Evolutionary conservation across 116 monocot genomes (phyloP).

Genomic region (Posidonia oceanica): DNA sequence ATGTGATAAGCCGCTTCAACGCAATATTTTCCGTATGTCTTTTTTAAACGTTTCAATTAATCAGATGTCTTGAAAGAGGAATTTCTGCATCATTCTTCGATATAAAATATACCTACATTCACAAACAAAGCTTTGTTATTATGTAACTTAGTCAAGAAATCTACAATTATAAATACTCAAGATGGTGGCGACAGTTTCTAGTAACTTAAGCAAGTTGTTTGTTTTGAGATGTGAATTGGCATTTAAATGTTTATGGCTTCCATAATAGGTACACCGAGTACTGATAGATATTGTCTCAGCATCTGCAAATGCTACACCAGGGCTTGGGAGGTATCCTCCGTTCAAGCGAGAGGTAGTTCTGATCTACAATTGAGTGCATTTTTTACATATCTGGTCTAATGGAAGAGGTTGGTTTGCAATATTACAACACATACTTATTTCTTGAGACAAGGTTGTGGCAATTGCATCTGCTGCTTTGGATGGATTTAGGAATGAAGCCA

Average conservation of each 20-base stretch:
- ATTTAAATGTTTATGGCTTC: background rate
- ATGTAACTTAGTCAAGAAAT: no score
- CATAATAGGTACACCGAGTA: conserved; percentile 77
- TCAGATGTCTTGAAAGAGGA: no score
- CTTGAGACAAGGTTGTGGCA: conserved; percentile 53
- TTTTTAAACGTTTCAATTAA: no score
- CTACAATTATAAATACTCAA: no score
- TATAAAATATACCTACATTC: no score
- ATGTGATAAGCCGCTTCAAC: no score
- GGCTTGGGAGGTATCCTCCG: conserved; percentile 85
- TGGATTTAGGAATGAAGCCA: conserved; percentile 75
- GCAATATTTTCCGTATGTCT: no score
- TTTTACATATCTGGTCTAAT: background rate
- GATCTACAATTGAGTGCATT: conserved; percentile 1
- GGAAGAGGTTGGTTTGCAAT: background rate
- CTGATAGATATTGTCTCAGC: conserved; percentile 80
- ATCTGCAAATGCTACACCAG: conserved; percentile 84
- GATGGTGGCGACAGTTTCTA: no score
- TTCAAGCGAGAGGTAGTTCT: conserved; percentile 84
- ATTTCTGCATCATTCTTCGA: no score
- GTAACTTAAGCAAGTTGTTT: no score
- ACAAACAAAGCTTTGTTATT: no score
- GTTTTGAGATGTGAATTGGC: no score
- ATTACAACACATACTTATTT: background rate
- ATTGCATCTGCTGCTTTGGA: conserved; percentile 80